Conservation (phyloP, 1,139 yeast genomes). For the Taphrina flavorubra region DNA sequence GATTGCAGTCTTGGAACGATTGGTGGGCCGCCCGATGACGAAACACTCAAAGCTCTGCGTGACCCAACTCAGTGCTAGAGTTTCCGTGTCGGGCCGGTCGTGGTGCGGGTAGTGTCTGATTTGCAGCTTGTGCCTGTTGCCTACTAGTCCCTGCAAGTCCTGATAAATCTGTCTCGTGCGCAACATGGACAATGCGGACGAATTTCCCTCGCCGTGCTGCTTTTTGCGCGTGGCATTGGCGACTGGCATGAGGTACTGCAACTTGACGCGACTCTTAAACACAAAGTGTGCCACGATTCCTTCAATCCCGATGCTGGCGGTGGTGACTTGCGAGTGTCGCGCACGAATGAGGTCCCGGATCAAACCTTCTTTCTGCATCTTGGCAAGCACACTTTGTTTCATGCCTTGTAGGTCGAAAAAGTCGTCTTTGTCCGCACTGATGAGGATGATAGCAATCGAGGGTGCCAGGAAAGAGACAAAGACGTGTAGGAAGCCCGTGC, state of each 20-base stretch:
- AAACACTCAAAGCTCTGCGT: conserved; percentile 42
- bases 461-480: conserved; percentile 67
- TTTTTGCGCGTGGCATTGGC: neutral
- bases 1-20: too few relatives aligned
- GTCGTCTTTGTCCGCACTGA: conserved; percentile 82
- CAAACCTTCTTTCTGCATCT: conserved; percentile 53
- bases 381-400: conserved; percentile 60
- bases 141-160: neutral
- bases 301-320: conserved; percentile 60
- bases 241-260: conserved; percentile 63
- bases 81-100: neutral
- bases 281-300: conserved; percentile 80
- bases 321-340: conserved; percentile 55
- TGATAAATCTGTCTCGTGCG: conserved; percentile 15
- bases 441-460: conserved; percentile 67
- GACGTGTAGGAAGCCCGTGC: conserved; percentile 83
- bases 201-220: neutral
- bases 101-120: conserved; percentile 19
- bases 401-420: conserved; percentile 74
- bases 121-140: conserved; percentile 19
- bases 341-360: conserved; percentile 52
- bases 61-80: conserved; percentile 34
- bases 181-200: neutral
- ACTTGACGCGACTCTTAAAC: conserved; percentile 69
- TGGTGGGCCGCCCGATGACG: conserved; percentile 37